These are phyloP conservation scores for Chalaropsis thielavioides DNA, from an alignment of 2,329 filamentous ascomycete species.

Conservation along the genomic window DNA sequence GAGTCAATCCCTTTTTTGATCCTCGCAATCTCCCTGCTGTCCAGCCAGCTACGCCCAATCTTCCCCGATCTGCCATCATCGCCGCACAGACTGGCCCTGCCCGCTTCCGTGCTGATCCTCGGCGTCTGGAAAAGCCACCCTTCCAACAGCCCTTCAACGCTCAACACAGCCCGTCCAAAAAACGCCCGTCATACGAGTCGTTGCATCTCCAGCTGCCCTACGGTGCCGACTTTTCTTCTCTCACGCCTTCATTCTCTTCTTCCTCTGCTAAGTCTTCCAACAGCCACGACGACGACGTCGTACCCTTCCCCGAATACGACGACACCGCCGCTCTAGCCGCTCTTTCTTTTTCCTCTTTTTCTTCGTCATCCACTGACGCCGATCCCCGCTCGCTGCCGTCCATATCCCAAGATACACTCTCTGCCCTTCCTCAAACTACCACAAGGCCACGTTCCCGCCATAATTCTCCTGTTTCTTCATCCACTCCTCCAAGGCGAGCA, in stretches of 20 bases:
- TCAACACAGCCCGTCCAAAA: conserved; percentile 13
- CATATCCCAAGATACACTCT: conserved; percentile 14
- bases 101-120: conserved; percentile 18
- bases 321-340: conserved; percentile 11
- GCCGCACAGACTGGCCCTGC: conserved; percentile 19
- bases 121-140: conserved; percentile 17
- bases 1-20: conserved; percentile 16
- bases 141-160: conserved; percentile 18
- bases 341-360: conserved; percentile 14
- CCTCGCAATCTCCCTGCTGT: conserved; percentile 17
- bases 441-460: conserved; percentile 16
- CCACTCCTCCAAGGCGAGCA: conserved; percentile 15
- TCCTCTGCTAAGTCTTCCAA: conserved; percentile 6
- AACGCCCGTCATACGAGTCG: conserved; percentile 8
- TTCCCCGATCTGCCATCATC: conserved; percentile 19
- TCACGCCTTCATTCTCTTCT: conserved; percentile 6
- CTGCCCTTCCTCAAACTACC: conserved; percentile 10
- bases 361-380: conserved; percentile 8
- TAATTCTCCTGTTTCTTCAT: conserved; percentile 14
- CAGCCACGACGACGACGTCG: conserved; percentile 11
- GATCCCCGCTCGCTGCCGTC: conserved; percentile 16
- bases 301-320: conserved; percentile 18
- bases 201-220: conserved; percentile 16
- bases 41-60: conserved; percentile 15
- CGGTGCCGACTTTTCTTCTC: conserved; percentile 15